Conservation (phyloP, 345 rosid species). For the Hypericum androsaemum region DNA sequence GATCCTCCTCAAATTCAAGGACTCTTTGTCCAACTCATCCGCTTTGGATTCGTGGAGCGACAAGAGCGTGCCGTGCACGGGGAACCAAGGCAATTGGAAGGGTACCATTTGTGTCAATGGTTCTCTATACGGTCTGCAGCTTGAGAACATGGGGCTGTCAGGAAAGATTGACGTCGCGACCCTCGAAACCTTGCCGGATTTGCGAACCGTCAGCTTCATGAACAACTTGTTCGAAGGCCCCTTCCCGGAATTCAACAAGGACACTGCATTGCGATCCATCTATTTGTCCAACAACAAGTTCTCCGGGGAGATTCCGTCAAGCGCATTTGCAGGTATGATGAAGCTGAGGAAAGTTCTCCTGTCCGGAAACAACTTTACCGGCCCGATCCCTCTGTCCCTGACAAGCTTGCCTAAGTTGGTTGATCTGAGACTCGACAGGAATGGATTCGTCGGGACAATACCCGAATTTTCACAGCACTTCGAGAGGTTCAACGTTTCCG, state of each 20-base stretch:
- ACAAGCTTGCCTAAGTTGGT: conserved; percentile 36
- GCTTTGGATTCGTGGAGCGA: conserved; percentile 38
- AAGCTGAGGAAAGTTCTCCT: conserved; percentile 54
- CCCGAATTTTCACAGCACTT: conserved; percentile 41
- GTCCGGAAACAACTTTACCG: conserved; percentile 42
- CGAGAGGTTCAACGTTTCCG: conserved; percentile 33
- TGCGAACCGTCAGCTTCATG: conserved; percentile 55
- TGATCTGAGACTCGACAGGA: conserved; percentile 50
- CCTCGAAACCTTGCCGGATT: conserved; percentile 25
- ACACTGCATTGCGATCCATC: conserved; percentile 36
- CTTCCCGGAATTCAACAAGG: conserved; percentile 44
- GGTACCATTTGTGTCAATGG: conserved; percentile 46
- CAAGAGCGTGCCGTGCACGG: conserved; percentile 27
- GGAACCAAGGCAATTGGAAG: conserved; percentile 33
- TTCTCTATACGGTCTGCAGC: conserved; percentile 47
- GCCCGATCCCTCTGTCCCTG: conserved; percentile 56
- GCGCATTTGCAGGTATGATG: conserved; percentile 51
- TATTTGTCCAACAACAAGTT: conserved; percentile 55
- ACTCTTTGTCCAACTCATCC: conserved; percentile 25
- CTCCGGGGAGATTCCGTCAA: conserved; percentile 39
- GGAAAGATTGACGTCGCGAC: conserved; percentile 40
- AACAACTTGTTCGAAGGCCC: conserved; percentile 49
- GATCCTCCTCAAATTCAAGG: conserved; percentile 50
- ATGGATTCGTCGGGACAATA: conserved; percentile 44
- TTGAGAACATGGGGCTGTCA: conserved; percentile 47